phyloP scores from a whole-genome alignment of 306 rosid genomes.

The Vicia villosa region DNA sequence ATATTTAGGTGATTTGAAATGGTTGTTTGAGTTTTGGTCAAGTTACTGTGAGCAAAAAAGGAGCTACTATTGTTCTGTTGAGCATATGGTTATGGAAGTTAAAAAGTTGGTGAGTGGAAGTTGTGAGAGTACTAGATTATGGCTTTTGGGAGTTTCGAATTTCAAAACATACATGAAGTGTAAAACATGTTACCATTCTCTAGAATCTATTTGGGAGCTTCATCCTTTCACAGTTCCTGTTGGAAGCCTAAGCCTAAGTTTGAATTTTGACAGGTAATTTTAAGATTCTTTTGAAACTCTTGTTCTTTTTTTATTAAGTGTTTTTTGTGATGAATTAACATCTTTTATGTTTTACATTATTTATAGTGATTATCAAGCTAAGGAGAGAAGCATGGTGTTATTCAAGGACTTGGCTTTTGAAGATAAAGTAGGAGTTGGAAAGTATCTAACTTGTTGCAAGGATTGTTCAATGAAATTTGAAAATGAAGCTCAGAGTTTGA shows the following conservation, averaged over 20 bases:
- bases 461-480: slow-evolving; percentile 55
- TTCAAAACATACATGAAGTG: slow-evolving; percentile 70
- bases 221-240: slow-evolving; percentile 76
- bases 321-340: not conserved
- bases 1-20: slow-evolving; percentile 76
- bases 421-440: slow-evolving; percentile 33
- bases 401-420: slow-evolving; percentile 43
- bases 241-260: slow-evolving; percentile 71
- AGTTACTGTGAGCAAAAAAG: slow-evolving; percentile 49
- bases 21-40: slow-evolving; percentile 82
- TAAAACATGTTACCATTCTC: slow-evolving; percentile 66
- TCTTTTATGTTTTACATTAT: slow-evolving; percentile 3
- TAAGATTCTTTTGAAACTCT: not conserved
- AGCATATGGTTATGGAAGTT: slow-evolving; percentile 72
- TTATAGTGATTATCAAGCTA: slow-evolving; percentile 52
- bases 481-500: slow-evolving; percentile 52
- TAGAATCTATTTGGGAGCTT: slow-evolving; percentile 83
- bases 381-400: slow-evolving; percentile 45
- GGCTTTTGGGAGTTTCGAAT: slow-evolving; percentile 76
- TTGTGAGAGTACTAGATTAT: slow-evolving; percentile 58
- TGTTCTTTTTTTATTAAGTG: not conserved
- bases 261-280: slow-evolving; percentile 69
- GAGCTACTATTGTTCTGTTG: slow-evolving; percentile 53
- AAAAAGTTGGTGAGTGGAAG: slow-evolving; percentile 59
- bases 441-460: slow-evolving; percentile 53